Evolutionary conservation across 2,329 filamentous ascomycete species (phyloP), one percentile per base, ranked within the genome.

Genomic region (Cladophialophora carrionii): DNA sequence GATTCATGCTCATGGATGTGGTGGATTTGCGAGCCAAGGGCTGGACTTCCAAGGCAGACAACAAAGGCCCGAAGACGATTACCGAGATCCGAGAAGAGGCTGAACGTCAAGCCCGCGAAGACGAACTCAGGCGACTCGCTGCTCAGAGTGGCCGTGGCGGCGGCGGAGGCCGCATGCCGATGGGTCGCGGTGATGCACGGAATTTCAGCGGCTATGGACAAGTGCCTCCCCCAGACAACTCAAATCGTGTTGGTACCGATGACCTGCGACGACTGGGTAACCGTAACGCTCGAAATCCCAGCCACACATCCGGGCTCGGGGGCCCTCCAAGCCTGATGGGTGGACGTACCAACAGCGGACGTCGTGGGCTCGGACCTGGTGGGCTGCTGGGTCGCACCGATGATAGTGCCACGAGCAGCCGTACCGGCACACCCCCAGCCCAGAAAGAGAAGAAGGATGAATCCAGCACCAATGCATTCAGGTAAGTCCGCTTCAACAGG

Each of bases 21-120:
- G 77, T 96, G 63, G 95, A 99, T 76, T 83, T 99, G 70, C 89
- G 95, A 71, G 87, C 79, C 75, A 81, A 83, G 59, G 83, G 85
- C 76, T 99, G 95, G 95, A 79, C 85, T 67, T 92, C 91, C 63
- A 97, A 96, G 84, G 92, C 96, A 76, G 81, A 83, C 61, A 90
- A 93, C 80, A 98, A 98, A 83, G 95, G 95, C 43, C 95, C 95
- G 65, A 97, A 97, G 88, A 99, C 95, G 8, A 90, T 99, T 60
- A 88, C 92, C 3, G 91, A 98, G 80, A 91, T 99, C 71, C 91
- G 92, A 76, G 89, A 88, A 71, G 89, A 92, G 79, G 87, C 92
- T 70, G 84, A 86, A 60, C 89, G 89, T 68, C 90, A 90, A 52
- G 88, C 90, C 71, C 93, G 94, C 79, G 91, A 92, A 66, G 89